Evolutionary conservation across 1,139 yeast species (phyloP).

Genomic region (Saccharomyces hybrid): DNA sequence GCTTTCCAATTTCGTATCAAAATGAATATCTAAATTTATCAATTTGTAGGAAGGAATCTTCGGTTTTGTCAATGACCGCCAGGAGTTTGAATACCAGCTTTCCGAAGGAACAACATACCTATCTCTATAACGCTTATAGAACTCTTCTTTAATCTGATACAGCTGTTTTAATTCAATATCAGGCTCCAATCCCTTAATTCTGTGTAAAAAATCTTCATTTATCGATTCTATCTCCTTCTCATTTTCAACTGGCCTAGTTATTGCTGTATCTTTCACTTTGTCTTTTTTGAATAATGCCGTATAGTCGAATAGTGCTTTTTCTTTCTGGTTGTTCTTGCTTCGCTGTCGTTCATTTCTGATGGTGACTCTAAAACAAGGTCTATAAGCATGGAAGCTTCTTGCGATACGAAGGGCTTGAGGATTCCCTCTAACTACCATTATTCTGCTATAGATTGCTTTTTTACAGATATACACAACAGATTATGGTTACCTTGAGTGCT

Average conservation of each 20-base stretch:
- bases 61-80: neutral
- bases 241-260: neutral
- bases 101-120: slow-evolving; percentile 23
- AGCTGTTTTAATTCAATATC: slow-evolving; percentile 22
- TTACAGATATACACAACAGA: neutral
- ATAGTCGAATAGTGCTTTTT: neutral
- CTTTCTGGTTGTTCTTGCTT: neutral
- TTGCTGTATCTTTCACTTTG: neutral
- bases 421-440: neutral
- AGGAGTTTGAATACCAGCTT: slow-evolving; percentile 15
- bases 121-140: slow-evolving; percentile 14
- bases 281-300: neutral
- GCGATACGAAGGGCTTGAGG: neutral
- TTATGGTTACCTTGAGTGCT: neutral
- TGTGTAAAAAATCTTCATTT: slow-evolving; percentile 10
- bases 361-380: neutral
- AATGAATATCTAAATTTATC: slow-evolving; percentile 6
- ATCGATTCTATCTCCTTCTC: slow-evolving; percentile 9
- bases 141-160: slow-evolving; percentile 16
- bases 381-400: neutral
- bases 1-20: neutral
- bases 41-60: neutral
- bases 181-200: slow-evolving; percentile 27
- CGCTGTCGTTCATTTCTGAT: neutral
- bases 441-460: neutral